phyloP scores from a whole-genome alignment of 176 grass and related monocot genomes.

The Avena atlantica region DNA sequence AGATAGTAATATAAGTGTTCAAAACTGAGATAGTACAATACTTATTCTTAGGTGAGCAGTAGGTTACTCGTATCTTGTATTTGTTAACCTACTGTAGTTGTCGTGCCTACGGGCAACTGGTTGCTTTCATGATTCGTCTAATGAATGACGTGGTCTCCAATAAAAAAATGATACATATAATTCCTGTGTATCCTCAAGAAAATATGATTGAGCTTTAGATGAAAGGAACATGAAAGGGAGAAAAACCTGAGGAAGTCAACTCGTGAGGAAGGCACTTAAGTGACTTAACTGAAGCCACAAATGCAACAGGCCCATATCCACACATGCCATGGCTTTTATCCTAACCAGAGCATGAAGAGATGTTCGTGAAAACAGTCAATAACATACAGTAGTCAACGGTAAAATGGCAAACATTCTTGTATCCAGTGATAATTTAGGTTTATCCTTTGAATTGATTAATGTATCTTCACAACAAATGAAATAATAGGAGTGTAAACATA shows the following conservation, averaged over 20 bases:
- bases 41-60: neutral
- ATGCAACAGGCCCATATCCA: slow-evolving; percentile 83
- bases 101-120: neutral
- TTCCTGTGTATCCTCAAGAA: neutral
- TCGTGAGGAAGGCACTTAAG: slow-evolving; percentile 73
- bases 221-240: slow-evolving; percentile 17
- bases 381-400: slow-evolving; percentile 10
- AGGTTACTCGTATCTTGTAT: slow-evolving; percentile 7
- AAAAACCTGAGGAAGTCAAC: slow-evolving; percentile 82
- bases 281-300: slow-evolving; percentile 75
- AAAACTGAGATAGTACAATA: neutral
- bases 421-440: slow-evolving; percentile 12
- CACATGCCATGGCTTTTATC: slow-evolving; percentile 67
- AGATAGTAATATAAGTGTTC: neutral
- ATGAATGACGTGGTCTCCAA: neutral
- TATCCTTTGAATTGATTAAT: neutral
- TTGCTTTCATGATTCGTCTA: neutral
- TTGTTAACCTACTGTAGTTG: slow-evolving; percentile 16
- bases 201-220: neutral
- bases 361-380: neutral
- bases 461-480: neutral
- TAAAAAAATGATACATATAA: neutral
- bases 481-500: slow-evolving; percentile 17
- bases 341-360: slow-evolving; percentile 50
- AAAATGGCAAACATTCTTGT: neutral